Percentiles rank a stretch among this genome's conserved stretches.
Evolutionary conservation across 179 eudicot species (phyloP).

Genomic region (Silene coronaria): DNA sequence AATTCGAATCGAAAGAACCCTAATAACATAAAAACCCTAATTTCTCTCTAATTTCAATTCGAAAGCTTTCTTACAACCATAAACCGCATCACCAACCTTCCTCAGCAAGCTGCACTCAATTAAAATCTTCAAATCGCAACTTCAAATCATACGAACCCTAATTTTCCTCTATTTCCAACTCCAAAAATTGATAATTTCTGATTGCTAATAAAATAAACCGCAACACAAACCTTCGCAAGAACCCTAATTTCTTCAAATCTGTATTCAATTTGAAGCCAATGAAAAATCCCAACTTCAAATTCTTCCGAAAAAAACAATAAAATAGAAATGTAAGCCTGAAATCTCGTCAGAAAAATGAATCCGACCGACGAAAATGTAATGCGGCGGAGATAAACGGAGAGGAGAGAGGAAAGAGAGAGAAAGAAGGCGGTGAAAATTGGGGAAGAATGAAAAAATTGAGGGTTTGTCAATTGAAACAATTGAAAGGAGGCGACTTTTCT

Average conservation of each 20-base stretch:
- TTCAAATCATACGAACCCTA: constrained; percentile 14
- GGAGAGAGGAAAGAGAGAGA: no score
- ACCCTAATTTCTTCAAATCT: neutral
- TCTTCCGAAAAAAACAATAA: no score
- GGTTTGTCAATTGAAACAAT: no score
- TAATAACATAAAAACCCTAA: constrained; percentile 11
- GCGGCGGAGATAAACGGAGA: no score
- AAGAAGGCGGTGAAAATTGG: no score
- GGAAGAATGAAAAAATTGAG: no score
- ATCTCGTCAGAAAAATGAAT: no score
- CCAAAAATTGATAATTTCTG: neutral
- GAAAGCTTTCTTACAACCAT: no score
- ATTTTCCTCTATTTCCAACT: neutral
- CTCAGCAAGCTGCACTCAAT: neutral
- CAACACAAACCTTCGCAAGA: neutral
- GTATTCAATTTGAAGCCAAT: neutral
- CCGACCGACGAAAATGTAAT: no score
- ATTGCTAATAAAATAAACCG: neutral
- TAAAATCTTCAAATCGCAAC: neutral
- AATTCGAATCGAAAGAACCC: constrained; percentile 12
- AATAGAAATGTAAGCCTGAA: no score
- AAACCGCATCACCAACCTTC: no score
- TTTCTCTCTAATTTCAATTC: neutral
- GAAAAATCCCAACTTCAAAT: neutral
- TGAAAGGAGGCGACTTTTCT: no score